phyloP scores from a whole-genome alignment of 345 rosid genomes.

The Pelargonium nanum region DNA sequence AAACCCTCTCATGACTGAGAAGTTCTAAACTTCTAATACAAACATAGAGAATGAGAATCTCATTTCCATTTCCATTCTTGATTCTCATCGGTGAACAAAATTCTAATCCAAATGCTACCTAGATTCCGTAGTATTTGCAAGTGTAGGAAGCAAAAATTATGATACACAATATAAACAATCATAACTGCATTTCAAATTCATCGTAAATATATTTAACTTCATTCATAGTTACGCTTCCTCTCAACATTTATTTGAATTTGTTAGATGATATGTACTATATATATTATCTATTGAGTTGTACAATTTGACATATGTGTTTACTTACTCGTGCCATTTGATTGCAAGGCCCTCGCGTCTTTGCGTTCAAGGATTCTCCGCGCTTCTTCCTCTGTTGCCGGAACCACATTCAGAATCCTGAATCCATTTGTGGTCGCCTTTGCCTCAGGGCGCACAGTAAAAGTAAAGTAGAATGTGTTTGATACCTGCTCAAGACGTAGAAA shows the following conservation, averaged over 20 bases:
- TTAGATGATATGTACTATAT: not conserved
- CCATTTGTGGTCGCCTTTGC: constrained; percentile 45
- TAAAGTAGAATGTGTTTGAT: constrained; percentile 68
- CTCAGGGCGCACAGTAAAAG: constrained; percentile 64
- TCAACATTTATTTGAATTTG: not conserved
- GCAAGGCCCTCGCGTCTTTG: constrained; percentile 48
- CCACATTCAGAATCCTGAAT: constrained; percentile 52
- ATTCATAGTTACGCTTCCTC: not conserved
- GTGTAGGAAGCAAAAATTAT: no score
- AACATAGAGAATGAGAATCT: no score
- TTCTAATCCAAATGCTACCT: no score
- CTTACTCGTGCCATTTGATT: not conserved
- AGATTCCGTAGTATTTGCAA: no score
- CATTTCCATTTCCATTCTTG: no score
- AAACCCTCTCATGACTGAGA: no score
- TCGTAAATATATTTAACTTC: no score
- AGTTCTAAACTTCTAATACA: no score
- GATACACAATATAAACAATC: no score
- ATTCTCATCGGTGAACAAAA: no score
- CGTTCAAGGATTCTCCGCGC: constrained; percentile 56
- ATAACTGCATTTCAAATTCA: not conserved
- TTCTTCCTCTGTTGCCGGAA: constrained; percentile 87
- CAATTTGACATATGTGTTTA: not conserved
- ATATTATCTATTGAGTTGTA: not conserved
- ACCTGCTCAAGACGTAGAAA: constrained; percentile 33